These are phyloP conservation scores for Willaertia magna DNA, from an alignment of 208 protist genomes.

Conservation along the genomic window DNA sequence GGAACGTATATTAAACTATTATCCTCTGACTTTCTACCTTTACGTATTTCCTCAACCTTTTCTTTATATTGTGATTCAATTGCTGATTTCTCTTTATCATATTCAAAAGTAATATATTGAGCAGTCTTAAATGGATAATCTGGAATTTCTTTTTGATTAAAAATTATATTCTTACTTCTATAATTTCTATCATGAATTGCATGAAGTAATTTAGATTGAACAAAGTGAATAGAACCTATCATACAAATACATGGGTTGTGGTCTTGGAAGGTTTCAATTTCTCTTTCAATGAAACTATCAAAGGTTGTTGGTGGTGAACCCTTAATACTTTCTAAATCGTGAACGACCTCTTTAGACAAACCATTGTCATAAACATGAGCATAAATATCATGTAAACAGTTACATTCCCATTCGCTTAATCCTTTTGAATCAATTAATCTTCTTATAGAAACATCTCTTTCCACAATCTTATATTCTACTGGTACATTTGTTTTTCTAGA, in stretches of 20 bases:
- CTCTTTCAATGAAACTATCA: not conserved
- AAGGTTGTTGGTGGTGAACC: not conserved
- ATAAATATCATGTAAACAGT: not conserved
- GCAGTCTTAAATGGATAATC: not conserved
- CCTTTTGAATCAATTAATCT: not conserved
- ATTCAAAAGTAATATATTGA: not conserved
- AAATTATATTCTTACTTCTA: not conserved
- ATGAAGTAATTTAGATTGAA: not conserved
- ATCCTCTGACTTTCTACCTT: not conserved
- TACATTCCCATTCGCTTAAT: not conserved
- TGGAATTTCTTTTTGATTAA: not conserved
- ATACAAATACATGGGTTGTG: not conserved
- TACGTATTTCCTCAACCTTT: not conserved
- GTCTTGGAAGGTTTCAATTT: not conserved
- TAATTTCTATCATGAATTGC: not conserved
- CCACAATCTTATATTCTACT: not conserved
- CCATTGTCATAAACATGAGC: not conserved
- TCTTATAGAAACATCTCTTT: not conserved
- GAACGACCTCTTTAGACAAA: not conserved
- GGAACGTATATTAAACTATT: not conserved
- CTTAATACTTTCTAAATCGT: not conserved
- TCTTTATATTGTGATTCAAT: not conserved
- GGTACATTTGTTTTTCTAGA: not conserved
- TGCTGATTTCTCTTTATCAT: not conserved
- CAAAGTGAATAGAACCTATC: not conserved